Evolutionary conservation across 2,329 filamentous ascomycete genomes (phyloP), one percentile per base, ranked within the genome.

Genomic region (Emergomyces pasteurianus): DNA sequence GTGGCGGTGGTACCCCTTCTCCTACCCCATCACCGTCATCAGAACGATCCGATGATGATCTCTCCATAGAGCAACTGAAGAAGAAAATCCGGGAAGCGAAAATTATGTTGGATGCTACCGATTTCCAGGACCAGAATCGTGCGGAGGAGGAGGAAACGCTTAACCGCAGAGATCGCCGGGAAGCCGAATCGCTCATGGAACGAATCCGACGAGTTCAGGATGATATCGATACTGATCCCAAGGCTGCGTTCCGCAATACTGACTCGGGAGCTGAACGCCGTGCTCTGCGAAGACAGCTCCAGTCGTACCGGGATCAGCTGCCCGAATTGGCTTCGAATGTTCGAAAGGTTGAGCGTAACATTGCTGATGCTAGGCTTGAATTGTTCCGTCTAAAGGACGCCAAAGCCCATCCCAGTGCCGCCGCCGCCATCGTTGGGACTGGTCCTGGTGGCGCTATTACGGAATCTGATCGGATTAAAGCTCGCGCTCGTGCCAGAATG

Each of bases 401-500:
- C 62, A 97, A 96, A 74, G 89, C 89, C 2, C 84, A 97, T 71
- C 94, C 94, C 2, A 83, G 86, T 65, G 90, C 88, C 70, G 87
- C 90, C 10, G 81, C 88, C 23, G 82, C 86, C 36, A 90, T 99
- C 64, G 84, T 97, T 62, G 94, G 94, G 53, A 97, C 92, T 63
- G 94, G 94, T 10, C 92, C 92, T 61, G 92, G 92, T 50, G 94
- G 94, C 58, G 78, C 85, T 52, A 85, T 99, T 49, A 99, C 94
- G 0, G 94, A 99, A 75, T 88, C 90, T 3, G 94, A 99, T 75
- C 86, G 92, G 59, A 83, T 97, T 66, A 97, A 96, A 78, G 94
- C 94, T 42, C 86, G 92, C 67, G 92, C 94, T 38, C 95, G 92
- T 77, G 92, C 92, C 46, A 95, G 96, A 86, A 99, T 99, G 94